Base-by-base conservation (phyloP, 2,329 filamentous ascomycete species). In the Alternaria sp. region DNA sequence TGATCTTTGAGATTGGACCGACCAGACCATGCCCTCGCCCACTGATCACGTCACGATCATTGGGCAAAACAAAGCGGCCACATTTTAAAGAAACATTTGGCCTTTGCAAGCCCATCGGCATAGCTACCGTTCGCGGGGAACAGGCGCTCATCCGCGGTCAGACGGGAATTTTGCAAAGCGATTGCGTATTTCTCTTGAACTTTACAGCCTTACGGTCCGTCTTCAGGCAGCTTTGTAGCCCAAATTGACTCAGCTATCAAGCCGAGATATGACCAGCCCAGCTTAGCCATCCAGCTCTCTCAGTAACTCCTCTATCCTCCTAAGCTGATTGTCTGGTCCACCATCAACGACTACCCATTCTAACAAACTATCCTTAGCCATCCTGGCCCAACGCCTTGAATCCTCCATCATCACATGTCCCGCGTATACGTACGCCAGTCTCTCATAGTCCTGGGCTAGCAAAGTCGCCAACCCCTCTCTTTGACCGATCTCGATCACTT, bases 361-460 rank as follows among this genome's bases (percentile, higher is more conserved):
- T 29, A 64, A 26, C 21, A 71, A 51, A 53, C 60, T 70, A 31
- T 62, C 49, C 37, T 50, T 69, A 0, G 68, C 67, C 51, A 61
- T 70, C 14, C 51, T 48, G 2, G 67, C 68, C 67, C 67, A 71
- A 28, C 33, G 21, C 26, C 50, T 56, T 13, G 68, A 67, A 26
- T 70, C 64, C 14, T 49, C 36, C 11, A 48, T 17, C 54, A 59
- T 60, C 9, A 63, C 66, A 28, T 63, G 54, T 11, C 66, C 64
- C 10, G 64, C 60, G 56, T 71, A 66, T 23, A 70, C 67, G 52
- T 71, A 71, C n/a, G 67, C 67, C 57, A 71, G 46, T 44, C 68
- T 64, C 53, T 71, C 68, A 36, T 67, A 61, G 39, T 71, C 68
- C 23, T 58, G 61, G 9, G 67, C 66, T 8, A 70, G 44, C 52